Percentiles rank a stretch among this genome's conserved stretches.
phyloP scores from a whole-genome alignment of 2,329 filamentous ascomycete species.

The Xylariaceae sp. region DNA sequence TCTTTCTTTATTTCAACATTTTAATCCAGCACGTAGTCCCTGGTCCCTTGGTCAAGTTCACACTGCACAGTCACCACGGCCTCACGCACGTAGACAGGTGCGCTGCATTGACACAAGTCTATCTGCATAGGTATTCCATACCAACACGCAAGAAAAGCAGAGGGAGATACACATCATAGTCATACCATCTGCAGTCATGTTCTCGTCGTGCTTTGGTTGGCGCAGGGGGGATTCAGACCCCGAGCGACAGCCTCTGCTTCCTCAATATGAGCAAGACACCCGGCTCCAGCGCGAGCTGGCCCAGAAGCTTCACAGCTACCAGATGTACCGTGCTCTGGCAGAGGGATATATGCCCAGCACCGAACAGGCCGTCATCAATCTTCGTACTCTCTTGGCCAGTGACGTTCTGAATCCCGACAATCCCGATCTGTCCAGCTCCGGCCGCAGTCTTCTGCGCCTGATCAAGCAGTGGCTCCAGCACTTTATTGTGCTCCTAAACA shows the following conservation, averaged over 20 bases:
- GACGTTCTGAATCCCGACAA: conserved; percentile 73
- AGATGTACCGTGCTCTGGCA: conserved; percentile 77
- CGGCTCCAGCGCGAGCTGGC: conserved; percentile 69
- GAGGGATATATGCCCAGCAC: conserved; percentile 91
- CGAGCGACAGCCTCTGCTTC: conserved; percentile 74
- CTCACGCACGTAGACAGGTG: background rate
- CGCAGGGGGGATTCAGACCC: conserved; percentile 44
- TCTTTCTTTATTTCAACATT: background rate
- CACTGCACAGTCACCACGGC: no score
- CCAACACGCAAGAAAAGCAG: no score
- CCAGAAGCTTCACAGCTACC: conserved; percentile 87
- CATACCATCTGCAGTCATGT: conserved; percentile 21
- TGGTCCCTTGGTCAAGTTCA: no score
- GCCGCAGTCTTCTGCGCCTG: conserved; percentile 66
- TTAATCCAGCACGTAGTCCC: background rate
- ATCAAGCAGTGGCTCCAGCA: conserved; percentile 68
- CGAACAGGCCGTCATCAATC: conserved; percentile 72
- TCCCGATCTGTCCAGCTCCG: conserved; percentile 70
- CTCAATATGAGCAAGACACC: conserved; percentile 79
- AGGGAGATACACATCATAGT: no score
- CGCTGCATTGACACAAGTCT: background rate
- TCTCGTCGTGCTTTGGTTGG: conserved; percentile 63
- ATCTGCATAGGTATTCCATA: background rate
- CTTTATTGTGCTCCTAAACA: conserved; percentile 72
- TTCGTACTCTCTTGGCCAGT: conserved; percentile 72